These are phyloP conservation scores for Hypholoma fasciculare DNA, from an alignment of 768 basidiomycete species.

Conservation along the genomic window DNA sequence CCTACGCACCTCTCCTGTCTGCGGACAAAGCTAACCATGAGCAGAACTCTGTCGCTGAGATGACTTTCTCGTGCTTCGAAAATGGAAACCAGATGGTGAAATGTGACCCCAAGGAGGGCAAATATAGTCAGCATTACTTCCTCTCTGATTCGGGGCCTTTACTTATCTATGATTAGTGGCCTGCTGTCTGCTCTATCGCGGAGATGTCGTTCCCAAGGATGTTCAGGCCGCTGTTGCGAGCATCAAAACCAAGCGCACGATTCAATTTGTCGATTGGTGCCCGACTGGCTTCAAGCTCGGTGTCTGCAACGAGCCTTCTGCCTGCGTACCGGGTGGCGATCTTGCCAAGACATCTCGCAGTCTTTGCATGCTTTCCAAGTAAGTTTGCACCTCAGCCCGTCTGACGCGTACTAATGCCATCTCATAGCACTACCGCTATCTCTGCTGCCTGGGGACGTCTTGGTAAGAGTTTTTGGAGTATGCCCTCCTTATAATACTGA, in stretches of 20 bases:
- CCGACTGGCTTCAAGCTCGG: slow-evolving; percentile 97
- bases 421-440: slow-evolving; percentile 73
- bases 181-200: slow-evolving; percentile 89
- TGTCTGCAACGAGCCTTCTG: slow-evolving; percentile 96
- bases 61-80: slow-evolving; percentile 99
- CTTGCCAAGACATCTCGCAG: slow-evolving; percentile 92
- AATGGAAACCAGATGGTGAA: slow-evolving; percentile 93
- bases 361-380: slow-evolving; percentile 93
- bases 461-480: too few relatives aligned
- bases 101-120: slow-evolving; percentile 96
- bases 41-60: slow-evolving; percentile 95
- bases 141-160: not conserved
- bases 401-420: too few relatives aligned
- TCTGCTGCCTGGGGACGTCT: slow-evolving; percentile 91
- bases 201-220: slow-evolving; percentile 97
- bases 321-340: slow-evolving; percentile 90
- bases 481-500: too few relatives aligned
- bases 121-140: slow-evolving; percentile 75
- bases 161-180: slow-evolving; percentile 58
- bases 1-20: slow-evolving; percentile 94
- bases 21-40: slow-evolving; percentile 95
- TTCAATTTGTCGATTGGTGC: slow-evolving; percentile 99
- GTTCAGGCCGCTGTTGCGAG: slow-evolving; percentile 88
- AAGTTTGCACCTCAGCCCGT: too few relatives aligned
- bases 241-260: slow-evolving; percentile 97